Base-by-base conservation (phyloP, 208 protist species). In the Phytomonas sp. region DNA sequence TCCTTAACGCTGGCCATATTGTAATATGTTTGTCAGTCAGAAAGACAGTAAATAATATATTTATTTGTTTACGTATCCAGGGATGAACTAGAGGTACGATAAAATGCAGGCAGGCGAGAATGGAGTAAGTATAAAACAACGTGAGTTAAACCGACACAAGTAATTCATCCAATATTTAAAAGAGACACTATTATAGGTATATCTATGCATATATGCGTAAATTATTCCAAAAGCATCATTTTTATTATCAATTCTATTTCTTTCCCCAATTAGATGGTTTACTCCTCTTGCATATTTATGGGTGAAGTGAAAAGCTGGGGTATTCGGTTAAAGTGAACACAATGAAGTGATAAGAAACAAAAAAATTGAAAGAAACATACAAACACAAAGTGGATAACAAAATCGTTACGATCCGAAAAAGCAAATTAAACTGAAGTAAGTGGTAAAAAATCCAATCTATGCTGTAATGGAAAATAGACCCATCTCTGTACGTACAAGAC, bases 1-100 rank as follows among this genome's bases (percentile, higher is more conserved):
- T 82, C 81, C 74, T 85, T 85, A 66, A 36, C 31, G 9, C 9
- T 32, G 6, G n/a, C 34, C 28, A 60, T 32, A 13, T 67, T 29
- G 13, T 53, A 28, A 53, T 60, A 9, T 26, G 26, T 37, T 29
- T 60, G n/a, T 53, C 40, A 67, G 28, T 67, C 8, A 67, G 59
- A 56, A 32, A 67, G 34, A 67, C 26, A 56, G 40, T 34, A 62
- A 13, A 36, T 4, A 13, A 9, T 62, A 60, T 34, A 9, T 4
- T 13, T 62, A 62, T 62, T 62, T 36, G 4, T 9, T 36, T 62
- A 9, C 9, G 30, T 62, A 62, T 62, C 9, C 9, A 62, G 6
- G 9, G 9, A 36, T 34, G 9, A 9, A 40, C 36, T 40, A 40
- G 36, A 40, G 9, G 36, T 40, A 40, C 4, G 9, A 40, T 13